Evolutionary conservation across 176 grass and related monocot genomes (phyloP).

Genomic region (Cenchrus americanus): DNA sequence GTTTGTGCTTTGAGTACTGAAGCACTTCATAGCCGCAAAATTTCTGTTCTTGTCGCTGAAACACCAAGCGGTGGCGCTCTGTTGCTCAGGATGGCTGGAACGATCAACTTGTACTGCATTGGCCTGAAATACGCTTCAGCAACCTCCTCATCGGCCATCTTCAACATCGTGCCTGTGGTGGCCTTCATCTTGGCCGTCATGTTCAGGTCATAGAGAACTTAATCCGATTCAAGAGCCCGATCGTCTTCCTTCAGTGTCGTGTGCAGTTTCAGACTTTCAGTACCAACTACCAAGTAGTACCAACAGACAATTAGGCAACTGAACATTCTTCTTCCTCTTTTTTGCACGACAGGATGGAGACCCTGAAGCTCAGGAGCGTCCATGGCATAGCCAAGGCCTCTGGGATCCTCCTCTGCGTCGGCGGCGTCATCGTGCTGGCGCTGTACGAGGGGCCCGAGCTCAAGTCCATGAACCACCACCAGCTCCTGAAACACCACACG

Average conservation of each 20-base stretch:
- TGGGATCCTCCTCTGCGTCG: conserved; percentile 62
- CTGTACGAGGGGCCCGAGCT: conserved; percentile 71
- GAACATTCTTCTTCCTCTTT: background rate
- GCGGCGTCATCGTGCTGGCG: conserved; percentile 63
- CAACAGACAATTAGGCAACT: background rate
- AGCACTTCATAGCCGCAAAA: background rate
- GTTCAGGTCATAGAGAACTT: conserved; percentile 46
- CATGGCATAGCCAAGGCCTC: conserved; percentile 58
- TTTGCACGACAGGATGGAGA: conserved; percentile 59
- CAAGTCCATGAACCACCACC: conserved; percentile 59
- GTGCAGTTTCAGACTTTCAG: background rate
- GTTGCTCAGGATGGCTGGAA: conserved; percentile 60
- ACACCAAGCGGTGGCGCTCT: background rate
- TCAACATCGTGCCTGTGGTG: conserved; percentile 77
- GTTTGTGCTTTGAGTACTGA: background rate
- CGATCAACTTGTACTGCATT: conserved; percentile 68
- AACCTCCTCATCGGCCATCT: conserved; percentile 71
- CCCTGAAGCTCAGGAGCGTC: conserved; percentile 56
- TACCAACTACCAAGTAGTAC: background rate
- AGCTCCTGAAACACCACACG: conserved; percentile 30
- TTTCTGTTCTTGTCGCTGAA: background rate
- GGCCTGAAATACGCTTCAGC: conserved; percentile 69
- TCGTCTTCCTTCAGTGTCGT: background rate
- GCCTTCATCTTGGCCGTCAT: conserved; percentile 83
- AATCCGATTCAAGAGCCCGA: background rate